Conservation (phyloP, 2,329 filamentous ascomycete species). For the Chrysosporium keratinophilum region DNA sequence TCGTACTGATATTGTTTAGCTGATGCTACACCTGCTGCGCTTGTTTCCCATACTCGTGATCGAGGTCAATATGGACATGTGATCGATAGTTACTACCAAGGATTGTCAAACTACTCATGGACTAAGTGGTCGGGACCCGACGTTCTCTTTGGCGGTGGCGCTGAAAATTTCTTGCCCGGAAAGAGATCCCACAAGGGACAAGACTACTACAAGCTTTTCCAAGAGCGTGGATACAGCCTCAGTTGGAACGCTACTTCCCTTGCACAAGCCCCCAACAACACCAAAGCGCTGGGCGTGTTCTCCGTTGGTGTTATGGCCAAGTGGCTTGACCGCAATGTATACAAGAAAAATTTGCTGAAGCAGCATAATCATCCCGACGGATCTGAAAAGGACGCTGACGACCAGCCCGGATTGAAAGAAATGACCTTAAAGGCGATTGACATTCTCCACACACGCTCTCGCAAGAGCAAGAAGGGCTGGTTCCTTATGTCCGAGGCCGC, state of each 20-base stretch:
- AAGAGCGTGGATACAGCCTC: slow-evolving; percentile 60
- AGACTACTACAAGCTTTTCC: slow-evolving; percentile 63
- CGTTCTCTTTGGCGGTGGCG: slow-evolving; percentile 72
- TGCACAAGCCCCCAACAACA: slow-evolving; percentile 44
- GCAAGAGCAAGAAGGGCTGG: slow-evolving; percentile 61
- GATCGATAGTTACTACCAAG: slow-evolving; percentile 65
- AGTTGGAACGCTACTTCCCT: slow-evolving; percentile 66
- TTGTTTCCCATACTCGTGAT: slow-evolving; percentile 61
- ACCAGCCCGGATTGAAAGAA: slow-evolving; percentile 74
- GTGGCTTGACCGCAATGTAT: slow-evolving; percentile 80
- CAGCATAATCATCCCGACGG: slow-evolving; percentile 62
- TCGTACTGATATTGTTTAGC: slow-evolving; percentile 40
- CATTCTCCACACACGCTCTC: slow-evolving; percentile 55
- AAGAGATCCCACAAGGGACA: slow-evolving; percentile 57
- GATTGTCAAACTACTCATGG: slow-evolving; percentile 72
- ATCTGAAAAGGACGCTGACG: slow-evolving; percentile 51
- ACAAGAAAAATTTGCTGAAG: slow-evolving; percentile 55
- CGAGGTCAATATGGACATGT: slow-evolving; percentile 60
- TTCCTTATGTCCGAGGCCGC: slow-evolving; percentile 83
- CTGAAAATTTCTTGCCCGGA: slow-evolving; percentile 61
- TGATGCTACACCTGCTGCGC: slow-evolving; percentile 70
- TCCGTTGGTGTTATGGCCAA: slow-evolving; percentile 63
- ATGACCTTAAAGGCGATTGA: slow-evolving; percentile 85
- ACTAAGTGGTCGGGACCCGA: slow-evolving; percentile 63
- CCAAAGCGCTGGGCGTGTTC: slow-evolving; percentile 68